These are phyloP conservation scores for Scheffersomyces quercinus DNA, from an alignment of 1,139 yeast genomes.

Conservation along the genomic window DNA sequence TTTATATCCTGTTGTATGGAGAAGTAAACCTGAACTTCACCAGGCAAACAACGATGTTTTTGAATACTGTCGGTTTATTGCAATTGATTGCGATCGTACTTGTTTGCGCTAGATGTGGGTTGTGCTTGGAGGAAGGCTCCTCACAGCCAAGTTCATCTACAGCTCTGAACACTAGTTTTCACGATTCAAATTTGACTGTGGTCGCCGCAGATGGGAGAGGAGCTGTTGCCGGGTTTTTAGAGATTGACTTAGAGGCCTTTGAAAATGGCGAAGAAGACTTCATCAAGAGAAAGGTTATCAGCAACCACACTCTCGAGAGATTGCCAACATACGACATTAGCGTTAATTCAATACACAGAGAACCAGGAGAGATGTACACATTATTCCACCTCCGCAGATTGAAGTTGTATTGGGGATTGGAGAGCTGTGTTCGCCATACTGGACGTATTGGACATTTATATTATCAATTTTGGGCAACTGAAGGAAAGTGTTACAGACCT, in stretches of 20 bases:
- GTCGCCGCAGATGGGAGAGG: not conserved
- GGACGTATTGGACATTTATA: not conserved
- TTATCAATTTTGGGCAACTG: not conserved
- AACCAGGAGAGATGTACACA: not conserved
- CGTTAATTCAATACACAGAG: not conserved
- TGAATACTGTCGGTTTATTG: too few relatives aligned
- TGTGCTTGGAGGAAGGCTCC: too few relatives aligned
- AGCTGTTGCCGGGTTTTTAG: not conserved
- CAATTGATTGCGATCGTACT: too few relatives aligned
- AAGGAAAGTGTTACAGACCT: not conserved
- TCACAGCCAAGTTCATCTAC: too few relatives aligned
- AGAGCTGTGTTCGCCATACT: not conserved
- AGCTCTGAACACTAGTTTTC: not conserved
- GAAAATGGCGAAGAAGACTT: not conserved
- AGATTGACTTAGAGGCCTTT: not conserved
- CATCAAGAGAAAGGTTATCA: not conserved
- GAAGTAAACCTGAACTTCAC: too few relatives aligned
- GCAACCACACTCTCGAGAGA: not conserved
- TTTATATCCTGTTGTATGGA: too few relatives aligned
- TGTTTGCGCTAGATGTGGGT: too few relatives aligned
- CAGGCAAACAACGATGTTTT: too few relatives aligned
- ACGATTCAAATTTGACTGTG: not conserved
- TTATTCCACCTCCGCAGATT: not conserved
- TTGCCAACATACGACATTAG: not conserved
- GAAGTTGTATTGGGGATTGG: not conserved